phyloP scores from a whole-genome alignment of 2,329 filamentous ascomycete genomes.

The Chaetomium globosum region DNA sequence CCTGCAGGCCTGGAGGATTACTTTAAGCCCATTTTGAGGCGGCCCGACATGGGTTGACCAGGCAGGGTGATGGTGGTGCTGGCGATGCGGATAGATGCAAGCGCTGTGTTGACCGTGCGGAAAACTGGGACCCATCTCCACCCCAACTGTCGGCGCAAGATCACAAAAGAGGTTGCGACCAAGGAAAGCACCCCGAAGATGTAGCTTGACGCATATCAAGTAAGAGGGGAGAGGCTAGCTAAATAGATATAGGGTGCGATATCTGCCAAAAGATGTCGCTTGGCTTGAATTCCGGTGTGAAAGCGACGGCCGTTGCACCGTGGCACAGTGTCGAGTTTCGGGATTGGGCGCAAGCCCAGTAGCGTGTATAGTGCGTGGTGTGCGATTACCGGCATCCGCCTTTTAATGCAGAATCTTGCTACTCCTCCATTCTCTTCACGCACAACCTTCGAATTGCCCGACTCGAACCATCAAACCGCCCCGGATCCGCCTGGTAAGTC shows the following conservation, averaged over 20 bases:
- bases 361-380: constrained; percentile 29
- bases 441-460: constrained; percentile 40
- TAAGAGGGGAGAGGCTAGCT: not conserved
- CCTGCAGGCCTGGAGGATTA: constrained; percentile 3
- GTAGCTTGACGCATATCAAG: not conserved
- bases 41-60: constrained; percentile 21
- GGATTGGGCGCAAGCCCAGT: constrained; percentile 22
- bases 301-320: constrained; percentile 23
- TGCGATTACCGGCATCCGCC: constrained; percentile 37
- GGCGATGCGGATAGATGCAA: constrained; percentile 26
- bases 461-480: constrained; percentile 39
- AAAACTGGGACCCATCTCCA: constrained; percentile 12
- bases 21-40: constrained; percentile 14
- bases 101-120: constrained; percentile 29
- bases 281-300: not conserved
- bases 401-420: constrained; percentile 40
- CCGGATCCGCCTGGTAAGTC: constrained; percentile 38
- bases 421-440: constrained; percentile 40
- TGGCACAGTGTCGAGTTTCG: constrained; percentile 34
- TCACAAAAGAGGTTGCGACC: constrained; percentile 26
- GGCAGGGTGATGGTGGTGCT: constrained; percentile 22
- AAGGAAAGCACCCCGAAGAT: constrained; percentile 21
- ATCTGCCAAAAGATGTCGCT: constrained; percentile 1
- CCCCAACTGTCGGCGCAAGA: constrained; percentile 20
- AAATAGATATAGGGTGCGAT: not conserved